Conservation (phyloP, 768 basidiomycete genomes). For the Sporobolomyces phaffii region DNA sequence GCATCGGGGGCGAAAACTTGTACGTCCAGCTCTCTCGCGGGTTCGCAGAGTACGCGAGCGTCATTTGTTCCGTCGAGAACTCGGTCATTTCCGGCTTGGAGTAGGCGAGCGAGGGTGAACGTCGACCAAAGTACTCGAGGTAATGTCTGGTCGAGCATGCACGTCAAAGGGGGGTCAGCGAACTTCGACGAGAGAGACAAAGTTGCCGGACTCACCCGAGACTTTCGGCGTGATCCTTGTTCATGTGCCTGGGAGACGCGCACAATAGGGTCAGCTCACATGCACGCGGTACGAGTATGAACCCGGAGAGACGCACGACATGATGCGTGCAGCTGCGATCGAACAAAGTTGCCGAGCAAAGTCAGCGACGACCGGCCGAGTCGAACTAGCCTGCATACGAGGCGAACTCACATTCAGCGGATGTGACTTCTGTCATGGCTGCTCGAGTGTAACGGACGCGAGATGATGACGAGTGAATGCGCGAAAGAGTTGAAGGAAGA, state of each 20-base stretch:
- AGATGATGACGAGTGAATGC: background rate
- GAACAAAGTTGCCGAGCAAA: background rate
- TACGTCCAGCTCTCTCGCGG: background rate
- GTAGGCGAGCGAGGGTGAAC: background rate
- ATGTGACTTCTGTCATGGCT: background rate
- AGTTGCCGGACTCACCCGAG: background rate
- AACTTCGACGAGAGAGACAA: background rate
- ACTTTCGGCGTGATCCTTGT: slow-evolving; percentile 9
- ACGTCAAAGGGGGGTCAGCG: background rate
- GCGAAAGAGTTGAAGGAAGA: background rate
- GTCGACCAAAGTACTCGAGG: slow-evolving; percentile 10
- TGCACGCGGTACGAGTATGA: no score
- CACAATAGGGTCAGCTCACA: no score
- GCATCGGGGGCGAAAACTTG: slow-evolving; percentile 2
- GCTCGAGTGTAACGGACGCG: background rate
- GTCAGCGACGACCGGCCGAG: no score
- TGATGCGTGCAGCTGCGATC: background rate
- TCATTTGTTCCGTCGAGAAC: background rate
- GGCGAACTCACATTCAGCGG: slow-evolving; percentile 8
- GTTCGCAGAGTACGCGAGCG: background rate
- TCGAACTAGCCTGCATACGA: no score
- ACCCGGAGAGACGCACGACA: background rate
- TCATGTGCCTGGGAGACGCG: slow-evolving; percentile 2
- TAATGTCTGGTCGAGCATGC: background rate
- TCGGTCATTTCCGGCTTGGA: background rate